Evolutionary conservation across 2,329 filamentous ascomycete genomes (phyloP).

Genomic region (Monosporascus sp.): DNA sequence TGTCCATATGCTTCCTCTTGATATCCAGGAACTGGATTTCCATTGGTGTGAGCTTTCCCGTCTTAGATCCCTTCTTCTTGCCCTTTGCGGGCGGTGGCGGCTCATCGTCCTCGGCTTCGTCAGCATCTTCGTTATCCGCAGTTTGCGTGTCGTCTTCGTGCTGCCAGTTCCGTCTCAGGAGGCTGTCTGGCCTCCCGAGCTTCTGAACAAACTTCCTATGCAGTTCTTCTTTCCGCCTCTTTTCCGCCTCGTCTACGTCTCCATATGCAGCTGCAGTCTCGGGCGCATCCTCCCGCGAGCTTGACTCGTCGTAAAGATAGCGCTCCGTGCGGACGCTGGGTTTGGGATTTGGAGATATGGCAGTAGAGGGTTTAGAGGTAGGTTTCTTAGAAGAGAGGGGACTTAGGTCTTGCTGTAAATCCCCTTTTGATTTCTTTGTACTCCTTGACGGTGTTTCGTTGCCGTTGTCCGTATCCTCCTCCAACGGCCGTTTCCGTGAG

Average conservation of each 20-base stretch:
- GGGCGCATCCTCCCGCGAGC: constrained; percentile 35
- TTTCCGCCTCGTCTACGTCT: constrained; percentile 45
- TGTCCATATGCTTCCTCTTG: constrained; percentile 85
- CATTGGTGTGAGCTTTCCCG: constrained; percentile 84
- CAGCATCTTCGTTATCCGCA: constrained; percentile 49
- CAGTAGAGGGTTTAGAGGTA: constrained; percentile 9
- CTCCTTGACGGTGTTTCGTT: constrained; percentile 34
- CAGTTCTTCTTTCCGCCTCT: constrained; percentile 60
- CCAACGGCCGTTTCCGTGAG: constrained; percentile 46
- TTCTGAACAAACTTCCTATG: constrained; percentile 87
- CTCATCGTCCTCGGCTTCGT: constrained; percentile 48
- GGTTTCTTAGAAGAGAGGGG: constrained; percentile 34
- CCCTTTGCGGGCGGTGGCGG: constrained; percentile 39
- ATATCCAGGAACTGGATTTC: constrained; percentile 91
- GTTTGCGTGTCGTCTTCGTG: constrained; percentile 47
- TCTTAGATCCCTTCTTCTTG: constrained; percentile 65
- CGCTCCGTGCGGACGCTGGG: constrained; percentile 41
- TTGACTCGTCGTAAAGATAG: constrained; percentile 45
- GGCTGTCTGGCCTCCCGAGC: constrained; percentile 77
- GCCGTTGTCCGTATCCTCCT: constrained; percentile 39
- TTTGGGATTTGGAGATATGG: constrained; percentile 12
- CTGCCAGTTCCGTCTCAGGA: constrained; percentile 54
- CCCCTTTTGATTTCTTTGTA: constrained; percentile 40
- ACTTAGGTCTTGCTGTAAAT: constrained; percentile 33
- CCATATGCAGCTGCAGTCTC: constrained; percentile 33